These are phyloP conservation scores for Phlyctochytrium planicorne DNA, from an alignment of 192 early-diverging fungal genomes.

Conservation along the genomic window DNA sequence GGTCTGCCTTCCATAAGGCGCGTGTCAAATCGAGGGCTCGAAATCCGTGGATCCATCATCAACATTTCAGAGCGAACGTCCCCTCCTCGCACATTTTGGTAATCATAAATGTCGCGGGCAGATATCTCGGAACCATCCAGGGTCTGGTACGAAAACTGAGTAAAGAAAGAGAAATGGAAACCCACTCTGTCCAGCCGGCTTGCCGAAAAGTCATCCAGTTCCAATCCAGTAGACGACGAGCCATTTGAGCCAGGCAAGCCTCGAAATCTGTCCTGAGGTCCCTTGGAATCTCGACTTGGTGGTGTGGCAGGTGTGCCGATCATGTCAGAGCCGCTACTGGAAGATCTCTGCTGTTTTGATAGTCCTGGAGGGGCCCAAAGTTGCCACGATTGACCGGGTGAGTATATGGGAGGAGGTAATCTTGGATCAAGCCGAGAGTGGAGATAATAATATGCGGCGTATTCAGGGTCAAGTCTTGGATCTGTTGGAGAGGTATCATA, in stretches of 20 bases:
- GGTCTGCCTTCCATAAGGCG: not conserved
- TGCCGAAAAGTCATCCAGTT: not conserved
- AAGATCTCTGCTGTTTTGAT: conserved; percentile 12
- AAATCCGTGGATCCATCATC: not conserved
- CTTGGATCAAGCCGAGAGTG: conserved; percentile 62
- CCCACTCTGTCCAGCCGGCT: not conserved
- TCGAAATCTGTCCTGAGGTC: conserved; percentile 26
- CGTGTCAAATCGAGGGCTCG: conserved; percentile 1
- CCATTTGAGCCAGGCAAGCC: not conserved
- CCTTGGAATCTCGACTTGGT: conserved; percentile 8
- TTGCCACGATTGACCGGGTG: conserved; percentile 68
- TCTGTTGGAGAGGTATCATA: conserved; percentile 33
- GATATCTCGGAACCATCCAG: not conserved
- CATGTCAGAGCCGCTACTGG: conserved; percentile 16
- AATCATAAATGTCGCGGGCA: not conserved
- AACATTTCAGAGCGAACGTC: not conserved
- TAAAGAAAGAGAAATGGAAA: not conserved
- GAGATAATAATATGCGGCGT: conserved; percentile 58
- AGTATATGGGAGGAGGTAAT: conserved; percentile 57
- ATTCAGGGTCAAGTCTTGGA: conserved; percentile 64
- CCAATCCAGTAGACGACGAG: not conserved
- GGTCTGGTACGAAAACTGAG: not conserved
- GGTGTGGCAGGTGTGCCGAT: conserved; percentile 13
- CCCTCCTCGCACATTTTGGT: not conserved
- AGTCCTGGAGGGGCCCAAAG: conserved; percentile 55